phyloP scores from a whole-genome alignment of 495 filamentous ascomycete genomes.

The Hypoxylon crocopeplum region DNA sequence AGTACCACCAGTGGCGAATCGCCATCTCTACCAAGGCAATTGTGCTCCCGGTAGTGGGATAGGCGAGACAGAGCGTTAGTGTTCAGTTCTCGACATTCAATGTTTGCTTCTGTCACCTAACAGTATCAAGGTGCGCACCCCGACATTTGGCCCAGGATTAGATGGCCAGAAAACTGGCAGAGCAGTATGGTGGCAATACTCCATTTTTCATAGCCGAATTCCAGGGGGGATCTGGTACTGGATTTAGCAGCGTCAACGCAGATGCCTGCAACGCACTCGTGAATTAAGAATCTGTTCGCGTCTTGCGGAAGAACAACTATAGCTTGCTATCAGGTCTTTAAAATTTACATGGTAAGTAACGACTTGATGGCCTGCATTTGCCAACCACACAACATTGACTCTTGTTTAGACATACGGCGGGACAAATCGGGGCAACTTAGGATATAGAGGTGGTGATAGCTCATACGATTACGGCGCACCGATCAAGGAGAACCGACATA shows the following conservation, averaged over 20 bases:
- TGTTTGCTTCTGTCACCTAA: too few relatives aligned
- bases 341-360: constrained; percentile 16
- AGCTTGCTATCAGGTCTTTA: constrained; percentile 34
- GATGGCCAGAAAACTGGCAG: constrained; percentile 53
- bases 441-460: constrained; percentile 72
- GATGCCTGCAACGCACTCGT: constrained; percentile 62
- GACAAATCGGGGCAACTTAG: constrained; percentile 84
- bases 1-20: constrained; percentile 77
- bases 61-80: too few relatives aligned
- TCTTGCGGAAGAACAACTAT: constrained; percentile 81
- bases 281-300: constrained; percentile 74
- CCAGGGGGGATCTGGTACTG: constrained; percentile 65
- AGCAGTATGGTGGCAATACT: constrained; percentile 63
- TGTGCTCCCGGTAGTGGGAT: too few relatives aligned
- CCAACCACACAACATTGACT: constrained; percentile 21
- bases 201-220: constrained; percentile 74
- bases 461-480: constrained; percentile 74
- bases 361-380: background rate
- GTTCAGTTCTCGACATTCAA: too few relatives aligned
- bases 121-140: constrained; percentile 43
- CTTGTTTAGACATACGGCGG: constrained; percentile 63
- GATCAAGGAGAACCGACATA: constrained; percentile 68
- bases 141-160: constrained; percentile 54
- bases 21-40: too few relatives aligned
- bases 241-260: constrained; percentile 15